These are phyloP conservation scores for Actinomucor elegans DNA, from an alignment of 371 early-diverging fungal genomes.

Conservation along the genomic window DNA sequence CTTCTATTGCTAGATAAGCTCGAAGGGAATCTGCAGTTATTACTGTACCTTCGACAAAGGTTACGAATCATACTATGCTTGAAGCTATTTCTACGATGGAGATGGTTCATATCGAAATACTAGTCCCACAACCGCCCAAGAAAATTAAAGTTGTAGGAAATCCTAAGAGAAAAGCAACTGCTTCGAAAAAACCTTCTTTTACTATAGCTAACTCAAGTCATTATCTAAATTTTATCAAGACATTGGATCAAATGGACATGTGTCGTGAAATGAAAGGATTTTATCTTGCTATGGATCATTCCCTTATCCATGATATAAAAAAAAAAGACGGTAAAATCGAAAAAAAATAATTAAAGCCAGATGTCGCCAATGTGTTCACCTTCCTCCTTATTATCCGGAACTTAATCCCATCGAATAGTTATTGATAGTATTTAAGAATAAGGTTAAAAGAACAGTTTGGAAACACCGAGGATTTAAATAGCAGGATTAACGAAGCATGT, in stretches of 20 bases:
- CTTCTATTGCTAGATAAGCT: not conserved
- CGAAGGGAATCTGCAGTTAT: not conserved
- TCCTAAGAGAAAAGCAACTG: constrained; percentile 7
- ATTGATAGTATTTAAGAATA: too few relatives aligned
- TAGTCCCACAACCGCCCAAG: not conserved
- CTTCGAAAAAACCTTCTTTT: constrained; percentile 2
- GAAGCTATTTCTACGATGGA: constrained; percentile 6
- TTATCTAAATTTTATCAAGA: constrained; percentile 15
- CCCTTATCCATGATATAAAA: too few relatives aligned
- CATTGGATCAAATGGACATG: constrained; percentile 15
- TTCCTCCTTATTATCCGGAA: too few relatives aligned
- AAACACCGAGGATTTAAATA: too few relatives aligned
- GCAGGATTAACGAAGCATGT: too few relatives aligned
- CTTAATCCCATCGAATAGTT: too few relatives aligned
- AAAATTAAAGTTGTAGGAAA: constrained; percentile 7
- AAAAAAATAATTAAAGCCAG: too few relatives aligned
- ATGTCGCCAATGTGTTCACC: too few relatives aligned
- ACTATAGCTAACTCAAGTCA: constrained; percentile 4
- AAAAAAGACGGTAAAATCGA: too few relatives aligned
- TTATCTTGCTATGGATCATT: constrained; percentile 21
- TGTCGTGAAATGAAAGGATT: constrained; percentile 14
- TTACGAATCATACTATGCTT: constrained; percentile 3
- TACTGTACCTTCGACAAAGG: constrained; percentile 3
- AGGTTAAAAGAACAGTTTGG: too few relatives aligned
- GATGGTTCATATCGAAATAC: constrained; percentile 8